Conservation (phyloP, 139 green algal species). For the Asterochloris erici region DNA sequence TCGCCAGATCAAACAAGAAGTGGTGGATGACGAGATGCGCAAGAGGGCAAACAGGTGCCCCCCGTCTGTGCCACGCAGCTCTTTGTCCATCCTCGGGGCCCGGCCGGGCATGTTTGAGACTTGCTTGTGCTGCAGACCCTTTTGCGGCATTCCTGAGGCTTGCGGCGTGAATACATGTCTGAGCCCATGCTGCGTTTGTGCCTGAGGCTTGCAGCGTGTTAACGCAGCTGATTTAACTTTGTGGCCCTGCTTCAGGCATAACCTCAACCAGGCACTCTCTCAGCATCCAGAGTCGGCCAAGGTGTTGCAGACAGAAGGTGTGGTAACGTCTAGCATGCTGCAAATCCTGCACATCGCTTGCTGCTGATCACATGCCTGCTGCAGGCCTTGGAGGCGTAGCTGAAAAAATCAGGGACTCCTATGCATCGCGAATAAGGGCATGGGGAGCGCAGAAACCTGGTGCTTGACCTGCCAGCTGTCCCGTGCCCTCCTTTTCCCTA, state of each 20-base stretch:
- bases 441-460: too few species aligned
- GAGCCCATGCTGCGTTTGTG: too few species aligned
- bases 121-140: too few species aligned
- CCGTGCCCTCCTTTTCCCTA: too few species aligned
- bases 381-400: conserved; percentile 5
- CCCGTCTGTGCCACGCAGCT: not conserved
- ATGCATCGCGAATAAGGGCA: not conserved
- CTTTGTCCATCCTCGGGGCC: conserved; percentile 7
- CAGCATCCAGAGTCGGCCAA: not conserved
- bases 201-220: too few species aligned
- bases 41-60: conserved; percentile 25
- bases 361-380: not conserved
- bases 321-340: not conserved
- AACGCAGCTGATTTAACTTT: too few species aligned
- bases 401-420: not conserved
- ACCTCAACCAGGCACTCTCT: conserved; percentile 6
- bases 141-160: too few species aligned
- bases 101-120: too few species aligned
- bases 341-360: not conserved
- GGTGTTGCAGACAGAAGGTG: conserved; percentile 10
- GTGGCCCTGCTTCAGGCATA: not conserved
- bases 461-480: too few species aligned
- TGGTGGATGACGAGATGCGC: conserved; percentile 45
- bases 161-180: too few species aligned
- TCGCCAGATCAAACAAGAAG: conserved; percentile 41